Evolutionary conservation across 345 rosid species (phyloP).

Genomic region (Arabidopsis arenosa): DNA sequence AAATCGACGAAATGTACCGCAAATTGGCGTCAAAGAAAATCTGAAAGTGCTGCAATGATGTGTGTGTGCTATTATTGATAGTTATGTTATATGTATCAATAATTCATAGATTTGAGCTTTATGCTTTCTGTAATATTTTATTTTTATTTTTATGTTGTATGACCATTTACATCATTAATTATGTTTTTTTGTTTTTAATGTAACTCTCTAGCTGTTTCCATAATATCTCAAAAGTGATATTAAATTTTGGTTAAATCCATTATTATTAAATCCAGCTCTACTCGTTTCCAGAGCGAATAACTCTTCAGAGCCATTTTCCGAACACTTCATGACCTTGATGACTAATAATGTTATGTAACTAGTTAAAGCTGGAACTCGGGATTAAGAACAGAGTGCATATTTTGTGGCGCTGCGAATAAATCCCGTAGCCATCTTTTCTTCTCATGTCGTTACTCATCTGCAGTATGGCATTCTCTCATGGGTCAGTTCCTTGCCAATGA

Average conservation of each 20-base stretch:
- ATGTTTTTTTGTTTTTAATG: background rate
- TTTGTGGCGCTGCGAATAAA: too few species aligned
- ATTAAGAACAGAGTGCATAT: too few species aligned
- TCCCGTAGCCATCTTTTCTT: too few species aligned
- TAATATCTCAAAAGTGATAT: background rate
- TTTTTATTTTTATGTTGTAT: constrained; percentile 21
- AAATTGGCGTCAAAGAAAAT: constrained; percentile 47
- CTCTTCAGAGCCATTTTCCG: background rate
- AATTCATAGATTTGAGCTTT: constrained; percentile 13
- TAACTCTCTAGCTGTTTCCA: background rate
- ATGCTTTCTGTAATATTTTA: constrained; percentile 26
- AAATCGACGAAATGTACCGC: constrained; percentile 64
- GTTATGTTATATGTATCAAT: constrained; percentile 22
- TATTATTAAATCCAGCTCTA: too few species aligned
- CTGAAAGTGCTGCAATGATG: constrained; percentile 34
- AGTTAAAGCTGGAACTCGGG: too few species aligned
- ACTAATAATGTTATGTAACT: too few species aligned
- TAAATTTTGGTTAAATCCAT: background rate
- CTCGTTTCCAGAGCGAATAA: background rate
- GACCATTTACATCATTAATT: background rate
- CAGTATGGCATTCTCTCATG: too few species aligned
- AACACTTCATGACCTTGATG: too few species aligned
- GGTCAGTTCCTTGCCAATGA: too few species aligned
- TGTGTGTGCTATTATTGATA: constrained; percentile 32
- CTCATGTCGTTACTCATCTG: too few species aligned